Conservation (phyloP, 306 rosid species). For the Acacia acuminata region DNA sequence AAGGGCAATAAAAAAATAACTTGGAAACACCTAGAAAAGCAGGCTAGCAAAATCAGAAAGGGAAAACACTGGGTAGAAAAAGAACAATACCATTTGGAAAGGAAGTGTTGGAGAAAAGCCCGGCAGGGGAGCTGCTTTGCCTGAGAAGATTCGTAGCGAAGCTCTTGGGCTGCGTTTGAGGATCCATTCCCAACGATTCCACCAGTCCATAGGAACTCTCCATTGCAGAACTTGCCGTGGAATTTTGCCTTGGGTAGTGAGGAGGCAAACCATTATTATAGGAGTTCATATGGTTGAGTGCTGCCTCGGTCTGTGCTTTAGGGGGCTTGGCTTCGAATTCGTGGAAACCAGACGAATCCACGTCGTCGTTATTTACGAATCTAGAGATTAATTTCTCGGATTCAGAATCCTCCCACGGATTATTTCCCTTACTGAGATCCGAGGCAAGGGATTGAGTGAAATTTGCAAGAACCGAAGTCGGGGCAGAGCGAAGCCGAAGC, state of each 20-base stretch:
- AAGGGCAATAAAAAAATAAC: neutral
- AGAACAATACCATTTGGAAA: constrained; percentile 62
- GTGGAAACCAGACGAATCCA: constrained; percentile 37
- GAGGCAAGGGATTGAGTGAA: constrained; percentile 32
- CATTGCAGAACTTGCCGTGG: constrained; percentile 45
- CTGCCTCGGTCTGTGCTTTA: neutral
- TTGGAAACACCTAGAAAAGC: neutral
- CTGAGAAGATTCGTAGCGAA: constrained; percentile 54
- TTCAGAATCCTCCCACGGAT: neutral
- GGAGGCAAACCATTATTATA: constrained; percentile 64
- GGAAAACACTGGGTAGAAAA: constrained; percentile 10
- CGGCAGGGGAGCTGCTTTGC: constrained; percentile 90
- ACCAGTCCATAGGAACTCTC: constrained; percentile 53
- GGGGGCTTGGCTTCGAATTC: constrained; percentile 46
- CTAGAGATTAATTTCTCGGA: neutral
- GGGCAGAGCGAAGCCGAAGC: constrained; percentile 76
- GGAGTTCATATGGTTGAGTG: constrained; percentile 29
- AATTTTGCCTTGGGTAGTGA: constrained; percentile 73
- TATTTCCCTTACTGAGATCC: constrained; percentile 16
- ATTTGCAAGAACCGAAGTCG: constrained; percentile 47
- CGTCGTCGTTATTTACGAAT: constrained; percentile 7
- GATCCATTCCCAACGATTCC: constrained; percentile 54
- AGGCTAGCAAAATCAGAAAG: neutral
- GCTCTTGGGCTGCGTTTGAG: constrained; percentile 31
- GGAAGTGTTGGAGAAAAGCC: constrained; percentile 64